Evolutionary conservation across 192 early-diverging fungal species (phyloP), one percentile per base, ranked within the genome.

Genomic region (Umbelopsis ramanniana): DNA sequence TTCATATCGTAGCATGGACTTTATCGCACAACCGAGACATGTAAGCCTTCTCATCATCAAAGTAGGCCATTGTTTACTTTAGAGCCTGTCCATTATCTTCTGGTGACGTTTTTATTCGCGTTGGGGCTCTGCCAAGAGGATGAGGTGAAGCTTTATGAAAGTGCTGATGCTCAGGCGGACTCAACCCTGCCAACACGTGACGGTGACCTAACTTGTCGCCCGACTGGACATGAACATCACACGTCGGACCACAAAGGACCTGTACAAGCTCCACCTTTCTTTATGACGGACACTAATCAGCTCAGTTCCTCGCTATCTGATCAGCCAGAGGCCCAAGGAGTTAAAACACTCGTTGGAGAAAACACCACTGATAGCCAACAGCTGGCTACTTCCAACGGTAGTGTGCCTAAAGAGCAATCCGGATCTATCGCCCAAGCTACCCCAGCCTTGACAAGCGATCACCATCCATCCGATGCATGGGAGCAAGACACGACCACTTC

Each of bases 191-290:
- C 29, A 29, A 29, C 89, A 50, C 48, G 48, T 50, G 48, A 50
- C 48, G n/a, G 48, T n/a, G 19, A 50, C 15, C n/a, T 19, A n/a
- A 21, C n/a, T 17, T 15, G n/a, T 50, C n/a, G 48, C 5, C 29
- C 48, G 15, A 17, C n/a, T 21, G n/a, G 48, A 10, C 15, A 50
- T 17, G 77, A 38, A 88, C 89, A 3, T 87, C 87, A 77, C 81
- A 87, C 1, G 86, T 85, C 2, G 37, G 69, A n/a, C 76, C 71
- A 4, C 52, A 22, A 46, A 70, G 26, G 0, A 83, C 66, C 45
- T 81, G 77, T 45, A 75, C 73, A 38, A 6, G 77, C 72, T 21
- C 71, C 72, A 50, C 75, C 76, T 70, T 89, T 89, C 33, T 86
- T 87, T 1, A 87, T 88, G 6, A 82, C 84, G 86, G 48, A 26